Evolutionary conservation across 1,284 basidiomycete species (phyloP).

Genomic region (Coriolopsis trogii): DNA sequence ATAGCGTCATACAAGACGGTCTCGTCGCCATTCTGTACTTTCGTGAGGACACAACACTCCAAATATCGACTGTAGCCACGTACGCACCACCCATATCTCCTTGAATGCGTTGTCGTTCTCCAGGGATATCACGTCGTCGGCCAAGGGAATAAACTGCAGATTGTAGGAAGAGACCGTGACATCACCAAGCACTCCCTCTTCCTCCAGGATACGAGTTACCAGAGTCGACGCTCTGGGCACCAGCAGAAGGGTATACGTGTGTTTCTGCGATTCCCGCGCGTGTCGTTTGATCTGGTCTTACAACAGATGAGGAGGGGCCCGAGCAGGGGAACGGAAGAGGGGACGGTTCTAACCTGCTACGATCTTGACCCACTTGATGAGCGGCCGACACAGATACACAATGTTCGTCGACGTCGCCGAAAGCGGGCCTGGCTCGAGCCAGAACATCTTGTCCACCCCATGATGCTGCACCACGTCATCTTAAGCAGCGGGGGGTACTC

Average conservation of each 20-base stretch:
- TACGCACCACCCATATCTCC: conserved; percentile 82
- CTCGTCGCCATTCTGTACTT: conserved; percentile 86
- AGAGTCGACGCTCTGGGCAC: conserved; percentile 89
- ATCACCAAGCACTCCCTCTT: conserved; percentile 92
- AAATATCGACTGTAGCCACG: neutral
- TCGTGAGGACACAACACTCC: neutral
- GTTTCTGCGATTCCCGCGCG: conserved; percentile 64
- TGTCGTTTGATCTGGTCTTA: conserved; percentile 91
- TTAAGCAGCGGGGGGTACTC: neutral
- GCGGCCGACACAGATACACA: conserved; percentile 92
- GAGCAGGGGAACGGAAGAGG: conserved; percentile 12
- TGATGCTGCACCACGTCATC: conserved; percentile 69
- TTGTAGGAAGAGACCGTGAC: conserved; percentile 86
- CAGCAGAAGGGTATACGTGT: conserved; percentile 88
- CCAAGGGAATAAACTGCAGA: conserved; percentile 91
- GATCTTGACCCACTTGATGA: conserved; percentile 84
- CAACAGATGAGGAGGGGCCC: conserved; percentile 17
- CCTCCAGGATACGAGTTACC: conserved; percentile 82
- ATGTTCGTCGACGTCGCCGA: conserved; percentile 87
- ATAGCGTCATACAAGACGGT: conserved; percentile 88
- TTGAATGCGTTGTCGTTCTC: conserved; percentile 85
- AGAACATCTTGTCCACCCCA: conserved; percentile 99
- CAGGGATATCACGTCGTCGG: conserved; percentile 88
- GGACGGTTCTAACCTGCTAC: conserved; percentile 76
- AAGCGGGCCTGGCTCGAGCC: conserved; percentile 90